Evolutionary conservation across 2,329 filamentous ascomycete genomes (phyloP).

Genomic region (Penicillium nordicum): DNA sequence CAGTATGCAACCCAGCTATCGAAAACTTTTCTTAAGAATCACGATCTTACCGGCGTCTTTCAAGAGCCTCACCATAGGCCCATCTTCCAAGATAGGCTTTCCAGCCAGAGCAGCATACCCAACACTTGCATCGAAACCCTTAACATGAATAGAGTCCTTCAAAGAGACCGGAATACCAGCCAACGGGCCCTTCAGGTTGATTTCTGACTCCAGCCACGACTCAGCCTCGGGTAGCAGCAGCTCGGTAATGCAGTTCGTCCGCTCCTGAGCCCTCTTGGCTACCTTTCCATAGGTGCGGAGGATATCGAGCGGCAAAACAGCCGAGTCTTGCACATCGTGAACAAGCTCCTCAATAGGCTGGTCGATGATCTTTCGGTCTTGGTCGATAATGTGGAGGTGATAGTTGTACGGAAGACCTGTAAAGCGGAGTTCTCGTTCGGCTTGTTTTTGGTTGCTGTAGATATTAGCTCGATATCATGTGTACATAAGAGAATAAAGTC

Average conservation of each 20-base stretch:
- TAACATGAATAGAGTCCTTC: slow-evolving; percentile 74
- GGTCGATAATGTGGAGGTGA: slow-evolving; percentile 59
- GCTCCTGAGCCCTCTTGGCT: slow-evolving; percentile 74
- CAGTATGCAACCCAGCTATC: background rate
- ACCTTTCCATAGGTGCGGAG: slow-evolving; percentile 86
- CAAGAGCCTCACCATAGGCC: slow-evolving; percentile 68
- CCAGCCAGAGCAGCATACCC: slow-evolving; percentile 72
- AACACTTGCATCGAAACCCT: slow-evolving; percentile 77
- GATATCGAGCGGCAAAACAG: slow-evolving; percentile 65
- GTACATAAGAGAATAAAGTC: no score
- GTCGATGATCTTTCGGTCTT: slow-evolving; percentile 66
- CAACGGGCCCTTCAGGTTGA: slow-evolving; percentile 75
- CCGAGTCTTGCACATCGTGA: slow-evolving; percentile 68
- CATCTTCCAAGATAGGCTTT: slow-evolving; percentile 65
- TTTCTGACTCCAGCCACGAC: slow-evolving; percentile 59
- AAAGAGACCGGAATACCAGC: slow-evolving; percentile 83
- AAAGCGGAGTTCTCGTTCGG: slow-evolving; percentile 69
- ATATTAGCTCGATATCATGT: background rate
- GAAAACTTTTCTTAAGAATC: background rate
- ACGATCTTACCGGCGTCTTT: slow-evolving; percentile 65
- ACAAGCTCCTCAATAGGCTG: slow-evolving; percentile 77
- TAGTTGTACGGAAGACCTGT: slow-evolving; percentile 63
- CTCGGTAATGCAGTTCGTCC: slow-evolving; percentile 88
- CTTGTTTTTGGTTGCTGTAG: slow-evolving; percentile 71
- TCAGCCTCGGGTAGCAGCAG: slow-evolving; percentile 77